Evolutionary conservation across 257 asterid genomes (phyloP), one percentile per base, ranked within the genome.

Genomic region (Solanum phureja): DNA sequence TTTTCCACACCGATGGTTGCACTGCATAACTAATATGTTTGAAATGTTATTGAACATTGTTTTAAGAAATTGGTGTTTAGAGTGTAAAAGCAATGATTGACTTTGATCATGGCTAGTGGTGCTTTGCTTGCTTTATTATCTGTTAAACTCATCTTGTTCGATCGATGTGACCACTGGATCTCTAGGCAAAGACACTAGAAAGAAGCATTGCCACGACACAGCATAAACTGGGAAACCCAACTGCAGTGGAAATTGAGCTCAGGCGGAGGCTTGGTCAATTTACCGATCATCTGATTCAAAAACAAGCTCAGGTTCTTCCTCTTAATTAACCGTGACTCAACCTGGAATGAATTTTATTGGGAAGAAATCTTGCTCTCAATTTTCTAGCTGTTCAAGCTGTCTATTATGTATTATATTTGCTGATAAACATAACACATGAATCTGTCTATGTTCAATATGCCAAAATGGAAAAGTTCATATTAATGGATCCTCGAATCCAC

Each of bases 241-340:
- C 95, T 83, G 98, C 93, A 93, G 93, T 96, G 83, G 99, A 96
- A 91, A 91, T 93, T 83, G 98, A 96, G 94, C 99, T 96, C 89
- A 95, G 93, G 95, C 96, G 93, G 89, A 94, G 98, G 94, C 99
- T 95, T 88, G 89, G 92, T 89, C 98, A 93, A 91, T 92, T 96
- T 90, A 95, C 99, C 35, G 98, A 96, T 91, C 98, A 94, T 91
- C 90, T 96, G 91, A 96, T 96, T 91, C 98, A 93, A 92, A 96
- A 95, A 92, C 99, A 96, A 93, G 96, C 98, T 90, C 98, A 96
- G 99, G 99, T 96, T 52, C 71, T 88, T 89, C 76, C 69, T 89
- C 83, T 77, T 66, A 85, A 84, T 83, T 23, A 33, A 77, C n/a
- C 12, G 62, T 13, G n/a, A 21, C 83, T 21, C 31, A 11, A 74